Conservation (phyloP, 139 green algal genomes). For the Haematococcus sp. region DNA sequence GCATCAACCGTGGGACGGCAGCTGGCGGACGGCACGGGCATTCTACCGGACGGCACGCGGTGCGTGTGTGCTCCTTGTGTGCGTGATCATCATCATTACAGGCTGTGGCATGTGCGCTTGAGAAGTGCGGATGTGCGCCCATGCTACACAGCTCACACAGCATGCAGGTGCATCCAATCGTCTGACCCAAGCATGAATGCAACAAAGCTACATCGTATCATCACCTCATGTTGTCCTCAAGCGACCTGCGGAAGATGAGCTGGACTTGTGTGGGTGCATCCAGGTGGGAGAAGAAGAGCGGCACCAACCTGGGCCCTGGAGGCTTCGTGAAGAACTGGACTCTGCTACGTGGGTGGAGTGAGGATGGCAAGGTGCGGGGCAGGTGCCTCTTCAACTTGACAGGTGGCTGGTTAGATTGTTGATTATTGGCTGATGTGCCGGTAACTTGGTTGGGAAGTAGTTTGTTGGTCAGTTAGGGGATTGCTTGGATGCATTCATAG, state of each 20-base stretch:
- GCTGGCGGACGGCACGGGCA: conserved; percentile 56
- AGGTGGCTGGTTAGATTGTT: background rate
- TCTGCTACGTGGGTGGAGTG: conserved; percentile 50
- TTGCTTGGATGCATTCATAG: too few species aligned
- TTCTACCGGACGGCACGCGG: conserved; percentile 59
- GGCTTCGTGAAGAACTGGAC: conserved; percentile 84
- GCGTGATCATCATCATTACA: too few species aligned
- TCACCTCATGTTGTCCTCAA: too few species aligned
- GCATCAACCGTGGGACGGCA: conserved; percentile 14
- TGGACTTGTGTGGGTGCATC: background rate
- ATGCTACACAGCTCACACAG: too few species aligned
- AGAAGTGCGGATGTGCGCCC: too few species aligned
- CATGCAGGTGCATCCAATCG: too few species aligned
- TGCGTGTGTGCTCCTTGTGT: conserved; percentile 26
- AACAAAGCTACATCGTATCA: too few species aligned
- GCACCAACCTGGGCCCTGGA: conserved; percentile 61
- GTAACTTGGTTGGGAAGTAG: too few species aligned
- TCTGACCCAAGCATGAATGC: too few species aligned
- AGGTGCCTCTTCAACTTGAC: background rate
- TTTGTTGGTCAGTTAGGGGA: too few species aligned
- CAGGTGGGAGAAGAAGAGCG: conserved; percentile 57
- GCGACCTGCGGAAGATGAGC: too few species aligned
- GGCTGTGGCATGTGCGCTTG: too few species aligned
- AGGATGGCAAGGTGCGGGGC: conserved; percentile 13
- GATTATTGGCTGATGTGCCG: background rate